These are phyloP conservation scores for Candida namnaoensis DNA, from an alignment of 805 yeast genomes.

Conservation along the genomic window DNA sequence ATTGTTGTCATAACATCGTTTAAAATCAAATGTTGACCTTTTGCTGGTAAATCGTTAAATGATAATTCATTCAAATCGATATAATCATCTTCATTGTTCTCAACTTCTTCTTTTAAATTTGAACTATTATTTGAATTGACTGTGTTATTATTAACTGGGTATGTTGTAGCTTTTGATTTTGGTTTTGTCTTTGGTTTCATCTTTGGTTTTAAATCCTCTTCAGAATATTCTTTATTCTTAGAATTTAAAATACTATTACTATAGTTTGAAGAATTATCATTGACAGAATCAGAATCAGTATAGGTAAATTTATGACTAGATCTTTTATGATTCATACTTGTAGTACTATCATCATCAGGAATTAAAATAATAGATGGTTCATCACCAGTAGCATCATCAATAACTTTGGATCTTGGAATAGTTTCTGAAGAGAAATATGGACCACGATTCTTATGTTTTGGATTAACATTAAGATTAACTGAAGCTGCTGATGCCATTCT, in stretches of 20 bases:
- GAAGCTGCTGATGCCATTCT: background rate
- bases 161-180: too few species aligned
- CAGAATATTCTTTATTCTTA: too few species aligned
- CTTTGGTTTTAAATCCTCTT: too few species aligned
- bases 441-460: constrained; percentile 17
- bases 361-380: constrained; percentile 58
- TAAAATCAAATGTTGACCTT: constrained; percentile 81
- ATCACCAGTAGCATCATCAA: constrained; percentile 62
- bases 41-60: constrained; percentile 85
- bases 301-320: background rate
- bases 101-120: constrained; percentile 2
- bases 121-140: constrained; percentile 1
- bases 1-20: constrained; percentile 73
- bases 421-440: constrained; percentile 68
- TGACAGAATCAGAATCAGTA: constrained; percentile 5
- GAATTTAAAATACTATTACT: too few species aligned
- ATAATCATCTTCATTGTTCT: constrained; percentile 20
- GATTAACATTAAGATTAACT: too few species aligned
- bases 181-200: too few species aligned
- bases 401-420: constrained; percentile 57
- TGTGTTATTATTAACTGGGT: too few species aligned
- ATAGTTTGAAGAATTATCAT: too few species aligned
- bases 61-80: constrained; percentile 32
- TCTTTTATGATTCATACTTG: background rate
- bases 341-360: constrained; percentile 25